Base-by-base conservation (phyloP, 2,329 filamentous ascomycete species). In the Diaporthe aspalathi region DNA sequence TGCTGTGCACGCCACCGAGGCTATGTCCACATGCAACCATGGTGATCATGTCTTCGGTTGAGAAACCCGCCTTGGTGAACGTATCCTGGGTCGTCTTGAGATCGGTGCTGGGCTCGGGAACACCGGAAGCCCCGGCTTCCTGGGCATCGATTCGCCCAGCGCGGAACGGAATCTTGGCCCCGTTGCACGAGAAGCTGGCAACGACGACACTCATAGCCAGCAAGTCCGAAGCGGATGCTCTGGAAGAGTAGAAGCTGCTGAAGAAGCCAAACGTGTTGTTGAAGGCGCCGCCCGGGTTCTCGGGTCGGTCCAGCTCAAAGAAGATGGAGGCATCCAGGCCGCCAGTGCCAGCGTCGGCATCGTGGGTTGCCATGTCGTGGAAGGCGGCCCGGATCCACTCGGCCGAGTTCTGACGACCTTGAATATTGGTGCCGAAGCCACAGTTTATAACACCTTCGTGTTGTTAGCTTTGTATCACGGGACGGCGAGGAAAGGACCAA, bases 1-100 rank as follows among this genome's bases (percentile, higher is more conserved):
- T 77, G 27, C 80, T 79, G 75, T 87, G 84, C 1, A 87, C 84
- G 16, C 85, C 84, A 1, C 80, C 80, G 0, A 82, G 70, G 0
- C 78, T 78, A 57, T 82, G 80, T 0, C 80, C 80, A 40, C 80
- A 82, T 0, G 80, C 80, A 16, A 81, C 79, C 71, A 82, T 72
- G 1, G 78, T 72, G 5, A 81, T 81, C 80, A 82, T 82, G 1
- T 82, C 80, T 24, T 74, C 74, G 3, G 76, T 76, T 20, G 75
- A 75, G 54, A 80, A 80, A 0, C 80, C 80, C 0, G 77, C 76
- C 35, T 76, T 79, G 2, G 76, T 75, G 68, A 82, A 82, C 11
- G 74, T 74, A 2, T 68, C 56, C 29, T 74, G 73, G 9, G 79
- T 78, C 1, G 74, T 74, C 8, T 75, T 71, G 2, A 82, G 35